These are phyloP conservation scores for Rhizoctonia solani DNA, from an alignment of 1,284 basidiomycete genomes.

Conservation along the genomic window DNA sequence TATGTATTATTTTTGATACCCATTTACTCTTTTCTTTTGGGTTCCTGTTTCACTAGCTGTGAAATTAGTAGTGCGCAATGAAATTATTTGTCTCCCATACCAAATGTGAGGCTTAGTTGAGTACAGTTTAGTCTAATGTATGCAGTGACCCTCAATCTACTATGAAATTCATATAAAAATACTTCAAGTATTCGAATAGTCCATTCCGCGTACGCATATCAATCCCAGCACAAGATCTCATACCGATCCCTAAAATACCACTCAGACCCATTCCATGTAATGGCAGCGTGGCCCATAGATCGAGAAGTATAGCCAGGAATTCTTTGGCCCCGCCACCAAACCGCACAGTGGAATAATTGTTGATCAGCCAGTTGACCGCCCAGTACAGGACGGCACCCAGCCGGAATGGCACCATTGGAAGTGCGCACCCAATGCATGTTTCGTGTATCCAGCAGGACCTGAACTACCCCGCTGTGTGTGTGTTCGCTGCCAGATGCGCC, in stretches of 20 bases:
- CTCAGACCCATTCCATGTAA: conserved; percentile 18
- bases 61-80: too few relatives aligned
- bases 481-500: conserved; percentile 6
- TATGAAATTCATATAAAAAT: too few relatives aligned
- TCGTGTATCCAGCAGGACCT: conserved; percentile 12
- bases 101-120: background rate
- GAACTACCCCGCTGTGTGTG: conserved; percentile 14
- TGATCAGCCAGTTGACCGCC: conserved; percentile 8
- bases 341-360: conserved; percentile 27
- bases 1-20: conserved; percentile 31
- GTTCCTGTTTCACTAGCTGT: conserved; percentile 1
- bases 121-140: background rate
- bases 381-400: conserved; percentile 29
- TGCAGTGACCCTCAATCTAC: background rate
- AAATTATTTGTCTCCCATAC: too few relatives aligned
- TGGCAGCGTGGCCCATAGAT: conserved; percentile 10
- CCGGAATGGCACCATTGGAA: conserved; percentile 11
- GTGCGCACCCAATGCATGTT: conserved; percentile 27
- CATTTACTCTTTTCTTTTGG: background rate
- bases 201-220: too few relatives aligned
- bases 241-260: conserved; percentile 27
- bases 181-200: too few relatives aligned
- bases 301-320: conserved; percentile 29
- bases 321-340: conserved; percentile 32
- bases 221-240: conserved; percentile 29